These are phyloP conservation scores for Cochlearia excelsa DNA, from an alignment of 345 rosid species.

Conservation along the genomic window DNA sequence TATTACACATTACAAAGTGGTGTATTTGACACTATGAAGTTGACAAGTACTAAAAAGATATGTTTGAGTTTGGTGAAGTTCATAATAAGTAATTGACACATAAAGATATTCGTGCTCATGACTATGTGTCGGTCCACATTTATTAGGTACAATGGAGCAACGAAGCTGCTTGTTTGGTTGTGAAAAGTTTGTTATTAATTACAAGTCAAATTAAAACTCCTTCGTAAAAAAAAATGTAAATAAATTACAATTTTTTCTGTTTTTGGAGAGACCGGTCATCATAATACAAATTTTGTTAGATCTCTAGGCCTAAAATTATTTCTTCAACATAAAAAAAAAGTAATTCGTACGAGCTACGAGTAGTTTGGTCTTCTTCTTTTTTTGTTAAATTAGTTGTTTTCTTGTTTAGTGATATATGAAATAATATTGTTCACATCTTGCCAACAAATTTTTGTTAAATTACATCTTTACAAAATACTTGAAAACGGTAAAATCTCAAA, in stretches of 20 bases:
- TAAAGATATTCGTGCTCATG: slow-evolving; percentile 18
- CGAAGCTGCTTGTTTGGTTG: slow-evolving; percentile 42
- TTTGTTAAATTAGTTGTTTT: not conserved
- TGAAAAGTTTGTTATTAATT: slow-evolving; percentile 13
- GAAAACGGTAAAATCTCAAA: slow-evolving; percentile 7
- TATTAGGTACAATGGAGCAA: slow-evolving; percentile 37
- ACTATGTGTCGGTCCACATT: slow-evolving; percentile 35
- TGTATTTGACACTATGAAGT: slow-evolving; percentile 32
- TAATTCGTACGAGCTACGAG: too few relatives aligned
- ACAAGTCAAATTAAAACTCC: slow-evolving; percentile 32
- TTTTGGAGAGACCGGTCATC: slow-evolving; percentile 29
- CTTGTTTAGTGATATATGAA: not conserved
- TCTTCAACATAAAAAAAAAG: not conserved
- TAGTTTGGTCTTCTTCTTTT: too few relatives aligned
- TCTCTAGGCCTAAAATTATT: slow-evolving; percentile 6
- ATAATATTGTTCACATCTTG: not conserved
- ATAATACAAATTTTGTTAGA: not conserved
- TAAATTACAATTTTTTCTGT: slow-evolving; percentile 7
- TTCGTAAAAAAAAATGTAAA: not conserved
- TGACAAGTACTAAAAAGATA: slow-evolving; percentile 25
- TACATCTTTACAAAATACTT: not conserved
- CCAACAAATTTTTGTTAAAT: not conserved
- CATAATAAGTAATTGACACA: slow-evolving; percentile 23
- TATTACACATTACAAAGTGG: slow-evolving; percentile 24
- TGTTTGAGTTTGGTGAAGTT: slow-evolving; percentile 33